Evolutionary conservation across 2,329 filamentous ascomycete species (phyloP).

Genomic region (Sporothrix dimorphospora): DNA sequence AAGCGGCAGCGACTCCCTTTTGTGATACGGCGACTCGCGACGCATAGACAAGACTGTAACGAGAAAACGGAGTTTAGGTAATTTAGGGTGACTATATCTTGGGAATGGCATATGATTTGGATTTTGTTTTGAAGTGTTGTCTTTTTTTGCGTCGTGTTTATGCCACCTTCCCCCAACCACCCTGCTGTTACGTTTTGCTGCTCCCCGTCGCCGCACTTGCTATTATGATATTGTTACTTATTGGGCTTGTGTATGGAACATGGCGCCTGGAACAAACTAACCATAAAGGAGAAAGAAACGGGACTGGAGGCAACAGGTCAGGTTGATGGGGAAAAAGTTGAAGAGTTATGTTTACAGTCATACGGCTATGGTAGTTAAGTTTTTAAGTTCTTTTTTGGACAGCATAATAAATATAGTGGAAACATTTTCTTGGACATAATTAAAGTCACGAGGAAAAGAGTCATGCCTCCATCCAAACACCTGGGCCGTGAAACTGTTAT

Average conservation of each 20-base stretch:
- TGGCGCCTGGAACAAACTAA: not conserved
- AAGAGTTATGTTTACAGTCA: not conserved
- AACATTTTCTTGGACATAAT: not conserved
- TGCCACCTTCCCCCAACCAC: not conserved
- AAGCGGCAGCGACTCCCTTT: slow-evolving; percentile 75
- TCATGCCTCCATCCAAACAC: not conserved
- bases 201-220: not conserved
- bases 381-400: not conserved
- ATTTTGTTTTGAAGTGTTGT: not conserved
- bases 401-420: not conserved
- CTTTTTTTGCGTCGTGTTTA: too few relatives aligned
- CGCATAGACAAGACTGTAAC: not conserved
- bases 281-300: not conserved
- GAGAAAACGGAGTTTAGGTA: slow-evolving; percentile 25
- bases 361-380: not conserved
- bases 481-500: not conserved
- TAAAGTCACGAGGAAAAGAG: not conserved
- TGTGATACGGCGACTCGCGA: slow-evolving; percentile 39
- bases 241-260: not conserved
- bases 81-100: not conserved
- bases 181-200: not conserved
- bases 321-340: not conserved
- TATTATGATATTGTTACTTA: not conserved
- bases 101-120: slow-evolving; percentile 11
- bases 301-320: not conserved